Percentiles rank a stretch among this genome's conserved stretches.
Evolutionary conservation across 2,329 filamentous ascomycete genomes (phyloP).

Genomic region (Thyridium curvatum): DNA sequence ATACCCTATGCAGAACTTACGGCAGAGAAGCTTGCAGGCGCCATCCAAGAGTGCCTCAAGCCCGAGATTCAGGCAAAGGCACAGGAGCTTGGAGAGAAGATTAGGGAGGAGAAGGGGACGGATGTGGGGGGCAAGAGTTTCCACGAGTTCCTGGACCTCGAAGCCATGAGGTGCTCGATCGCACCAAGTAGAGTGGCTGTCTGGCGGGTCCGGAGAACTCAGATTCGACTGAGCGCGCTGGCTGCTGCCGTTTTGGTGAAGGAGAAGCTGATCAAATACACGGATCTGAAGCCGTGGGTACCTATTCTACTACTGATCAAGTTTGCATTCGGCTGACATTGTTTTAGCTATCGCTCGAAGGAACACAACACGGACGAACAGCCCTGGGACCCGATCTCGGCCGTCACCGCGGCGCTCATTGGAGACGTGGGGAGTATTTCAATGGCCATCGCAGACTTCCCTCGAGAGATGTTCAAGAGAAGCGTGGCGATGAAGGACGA

Average conservation of each 20-base stretch:
- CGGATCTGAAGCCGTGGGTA: constrained; percentile 65
- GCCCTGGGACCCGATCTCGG: constrained; percentile 73
- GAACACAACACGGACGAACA: constrained; percentile 77
- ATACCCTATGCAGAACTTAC: constrained; percentile 65
- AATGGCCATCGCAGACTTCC: constrained; percentile 75
- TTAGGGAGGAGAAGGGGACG: constrained; percentile 53
- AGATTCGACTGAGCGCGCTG: constrained; percentile 63
- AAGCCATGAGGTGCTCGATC: constrained; percentile 63
- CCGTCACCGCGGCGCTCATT: constrained; percentile 70
- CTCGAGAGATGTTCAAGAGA: constrained; percentile 47
- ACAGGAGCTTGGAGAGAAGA: constrained; percentile 53
- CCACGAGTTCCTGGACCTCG: constrained; percentile 61
- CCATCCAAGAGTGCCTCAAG: constrained; percentile 54
- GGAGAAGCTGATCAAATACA: constrained; percentile 57
- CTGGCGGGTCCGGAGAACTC: constrained; percentile 66
- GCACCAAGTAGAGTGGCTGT: constrained; percentile 63
- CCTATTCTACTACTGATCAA: neutral
- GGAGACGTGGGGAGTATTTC: constrained; percentile 76
- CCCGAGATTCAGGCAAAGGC: constrained; percentile 53
- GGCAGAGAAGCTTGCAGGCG: constrained; percentile 56
- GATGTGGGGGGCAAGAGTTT: constrained; percentile 62
- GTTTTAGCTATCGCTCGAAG: constrained; percentile 36
- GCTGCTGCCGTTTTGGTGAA: constrained; percentile 65
- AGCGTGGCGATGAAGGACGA: constrained; percentile 10
- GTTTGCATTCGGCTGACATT: constrained; percentile 5